Evolutionary conservation across 1,284 basidiomycete genomes (phyloP), one percentile per base, ranked within the genome.

Genomic region (Moesziomyces globuligerus): DNA sequence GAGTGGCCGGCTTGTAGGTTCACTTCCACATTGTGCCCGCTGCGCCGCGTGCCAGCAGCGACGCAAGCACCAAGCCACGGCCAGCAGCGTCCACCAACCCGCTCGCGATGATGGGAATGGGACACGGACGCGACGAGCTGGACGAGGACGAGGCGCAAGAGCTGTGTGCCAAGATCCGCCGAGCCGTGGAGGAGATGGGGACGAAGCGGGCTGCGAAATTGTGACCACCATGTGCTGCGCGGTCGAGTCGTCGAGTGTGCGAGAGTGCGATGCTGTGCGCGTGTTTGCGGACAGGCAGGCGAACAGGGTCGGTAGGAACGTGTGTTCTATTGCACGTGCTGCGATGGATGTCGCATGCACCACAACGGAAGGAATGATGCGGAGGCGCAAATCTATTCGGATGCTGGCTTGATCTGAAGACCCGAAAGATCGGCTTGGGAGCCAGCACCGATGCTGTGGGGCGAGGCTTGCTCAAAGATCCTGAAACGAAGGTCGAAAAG

Each of bases 1-100:
- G 32, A 17, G 17, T 17, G 32, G 2, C n/a, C 46, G 55, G n/a
- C n/a, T n/a, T n/a, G n/a, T n/a, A 90, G 90, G 90, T 91, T 9
- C 90, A 91, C 78, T 90, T 89, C 74, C 90, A 91, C 79, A 86
- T 91, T 58, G 89, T 91, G 37, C 90, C 90, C 0, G 90, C 90
- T 1, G 90, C 90, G 1, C 83, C 70, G 21, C 84, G 87, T 40
- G 49, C 74, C 26, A 67, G 48, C 8, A 52, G 37, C 17, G 37
- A 59, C 18, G 40, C n/a, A 10, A 55, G 59, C 18, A 36, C 54
- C 3, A 51, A 36, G 28, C n/a, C 39, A 18, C 49, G 38, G 4
- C 25, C 48, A 18, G 37, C 55, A 21, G 18, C 34, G 24, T 64
- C 66, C 8, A 50, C 28, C 26, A 56, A 57, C 39, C 48, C 57